Conservation (phyloP, 2,329 filamentous ascomycete species). For the Canariomyces notabilis region DNA sequence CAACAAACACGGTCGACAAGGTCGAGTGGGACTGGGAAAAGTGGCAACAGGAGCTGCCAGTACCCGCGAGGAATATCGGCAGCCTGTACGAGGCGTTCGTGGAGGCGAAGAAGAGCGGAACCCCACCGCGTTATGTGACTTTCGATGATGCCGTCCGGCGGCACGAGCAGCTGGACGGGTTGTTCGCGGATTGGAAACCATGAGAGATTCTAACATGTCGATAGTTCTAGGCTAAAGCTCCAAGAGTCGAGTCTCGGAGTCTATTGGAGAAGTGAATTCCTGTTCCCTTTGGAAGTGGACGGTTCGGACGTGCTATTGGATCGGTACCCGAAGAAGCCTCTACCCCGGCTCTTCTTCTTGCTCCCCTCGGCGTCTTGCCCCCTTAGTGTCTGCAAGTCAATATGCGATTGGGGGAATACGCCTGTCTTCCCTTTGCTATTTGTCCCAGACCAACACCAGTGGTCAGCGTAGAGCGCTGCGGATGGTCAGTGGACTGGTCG, state of each 20-base stretch:
- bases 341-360: slow-evolving; percentile 4
- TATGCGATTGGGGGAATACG: slow-evolving; percentile 28
- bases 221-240: neutral
- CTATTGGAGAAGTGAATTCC: neutral
- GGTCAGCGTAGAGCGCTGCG: slow-evolving; percentile 28
- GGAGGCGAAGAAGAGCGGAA: slow-evolving; percentile 28
- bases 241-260: neutral
- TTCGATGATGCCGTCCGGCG: slow-evolving; percentile 41
- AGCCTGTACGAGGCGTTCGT: slow-evolving; percentile 51
- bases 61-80: slow-evolving; percentile 45
- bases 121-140: slow-evolving; percentile 28
- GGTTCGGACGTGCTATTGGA: neutral
- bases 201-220: slow-evolving; percentile 5
- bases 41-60: slow-evolving; percentile 42
- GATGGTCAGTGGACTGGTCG: neutral
- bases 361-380: neutral
- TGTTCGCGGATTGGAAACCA: slow-evolving; percentile 24
- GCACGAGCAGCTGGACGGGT: slow-evolving; percentile 42
- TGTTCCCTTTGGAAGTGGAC: neutral
- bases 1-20: slow-evolving; percentile 38
- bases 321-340: slow-evolving; percentile 8
- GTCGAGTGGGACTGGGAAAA: slow-evolving; percentile 42
- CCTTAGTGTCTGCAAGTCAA: slow-evolving; percentile 14
- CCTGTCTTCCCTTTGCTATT: slow-evolving; percentile 33
- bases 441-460: slow-evolving; percentile 35